These are phyloP conservation scores for Aspergillus sp. DNA, from an alignment of 2,329 filamentous ascomycete species.

Conservation along the genomic window DNA sequence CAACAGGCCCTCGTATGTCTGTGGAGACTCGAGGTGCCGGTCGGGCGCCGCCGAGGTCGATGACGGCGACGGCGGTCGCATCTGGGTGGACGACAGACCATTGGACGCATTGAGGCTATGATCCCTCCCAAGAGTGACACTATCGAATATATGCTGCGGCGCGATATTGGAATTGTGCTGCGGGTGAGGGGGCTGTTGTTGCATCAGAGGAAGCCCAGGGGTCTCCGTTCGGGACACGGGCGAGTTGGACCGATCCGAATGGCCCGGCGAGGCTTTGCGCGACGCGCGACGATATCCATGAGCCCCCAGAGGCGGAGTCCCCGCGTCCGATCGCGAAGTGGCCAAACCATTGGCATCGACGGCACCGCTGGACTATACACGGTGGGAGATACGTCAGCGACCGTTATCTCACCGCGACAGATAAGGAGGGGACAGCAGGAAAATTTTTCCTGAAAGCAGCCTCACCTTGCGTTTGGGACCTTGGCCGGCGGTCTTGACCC, in stretches of 20 bases:
- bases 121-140: constrained; percentile 61
- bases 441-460: constrained; percentile 22
- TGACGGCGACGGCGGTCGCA: constrained; percentile 60
- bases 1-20: constrained; percentile 76
- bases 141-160: constrained; percentile 76
- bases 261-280: constrained; percentile 70
- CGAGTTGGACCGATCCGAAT: constrained; percentile 72
- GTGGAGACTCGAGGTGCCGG: constrained; percentile 67
- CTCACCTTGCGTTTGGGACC: constrained; percentile 80
- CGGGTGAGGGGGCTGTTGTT: constrained; percentile 52
- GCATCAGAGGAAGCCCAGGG: constrained; percentile 57
- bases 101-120: constrained; percentile 62
- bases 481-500: constrained; percentile 84
- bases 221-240: constrained; percentile 78
- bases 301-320: constrained; percentile 56
- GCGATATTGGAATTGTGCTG: constrained; percentile 67
- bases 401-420: constrained; percentile 15
- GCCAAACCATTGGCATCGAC: constrained; percentile 59
- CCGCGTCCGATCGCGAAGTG: constrained; percentile 55
- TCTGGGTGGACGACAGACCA: constrained; percentile 51
- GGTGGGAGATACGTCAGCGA: constrained; percentile 22
- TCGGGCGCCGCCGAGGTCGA: constrained; percentile 57
- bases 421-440: constrained; percentile 5
- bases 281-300: constrained; percentile 63
- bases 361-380: constrained; percentile 40